Evolutionary conservation across 345 rosid genomes (phyloP).

Genomic region (Rhizophora apiculata): DNA sequence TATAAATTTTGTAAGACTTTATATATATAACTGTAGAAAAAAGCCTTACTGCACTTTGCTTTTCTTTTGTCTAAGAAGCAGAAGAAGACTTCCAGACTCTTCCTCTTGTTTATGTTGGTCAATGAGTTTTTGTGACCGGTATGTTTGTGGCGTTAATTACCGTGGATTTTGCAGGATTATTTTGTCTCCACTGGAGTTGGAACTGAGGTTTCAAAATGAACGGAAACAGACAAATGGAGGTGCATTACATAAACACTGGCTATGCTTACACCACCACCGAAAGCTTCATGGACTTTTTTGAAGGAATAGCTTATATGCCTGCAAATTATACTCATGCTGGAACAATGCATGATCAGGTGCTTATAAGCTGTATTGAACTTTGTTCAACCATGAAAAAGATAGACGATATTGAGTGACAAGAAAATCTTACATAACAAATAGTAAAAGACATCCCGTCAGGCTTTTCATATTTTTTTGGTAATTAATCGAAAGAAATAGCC

Average conservation of each 20-base stretch:
- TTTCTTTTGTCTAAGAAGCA: background rate
- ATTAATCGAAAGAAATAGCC: constrained; percentile 12
- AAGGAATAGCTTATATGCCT: constrained; percentile 45
- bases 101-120: background rate
- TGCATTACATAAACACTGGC: constrained; percentile 49
- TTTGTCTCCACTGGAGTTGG: constrained; percentile 11
- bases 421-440: background rate
- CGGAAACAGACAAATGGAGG: constrained; percentile 48
- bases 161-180: constrained; percentile 25
- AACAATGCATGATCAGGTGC: constrained; percentile 51
- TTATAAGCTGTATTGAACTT: background rate
- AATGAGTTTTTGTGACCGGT: background rate
- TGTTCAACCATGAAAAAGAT: no score
- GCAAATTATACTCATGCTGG: constrained; percentile 31
- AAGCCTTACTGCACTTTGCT: background rate
- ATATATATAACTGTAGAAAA: background rate
- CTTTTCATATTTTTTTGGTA: constrained; percentile 18
- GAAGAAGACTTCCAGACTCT: background rate
- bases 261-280: constrained; percentile 53
- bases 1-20: background rate
- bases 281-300: constrained; percentile 63
- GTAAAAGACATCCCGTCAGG: constrained; percentile 10
- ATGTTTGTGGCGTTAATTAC: constrained; percentile 5
- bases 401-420: no score
- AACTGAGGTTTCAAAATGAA: constrained; percentile 34